Evolutionary conservation across 768 basidiomycete genomes (phyloP), one percentile per base, ranked within the genome.

Genomic region (Xerocomellus amylosporus): DNA sequence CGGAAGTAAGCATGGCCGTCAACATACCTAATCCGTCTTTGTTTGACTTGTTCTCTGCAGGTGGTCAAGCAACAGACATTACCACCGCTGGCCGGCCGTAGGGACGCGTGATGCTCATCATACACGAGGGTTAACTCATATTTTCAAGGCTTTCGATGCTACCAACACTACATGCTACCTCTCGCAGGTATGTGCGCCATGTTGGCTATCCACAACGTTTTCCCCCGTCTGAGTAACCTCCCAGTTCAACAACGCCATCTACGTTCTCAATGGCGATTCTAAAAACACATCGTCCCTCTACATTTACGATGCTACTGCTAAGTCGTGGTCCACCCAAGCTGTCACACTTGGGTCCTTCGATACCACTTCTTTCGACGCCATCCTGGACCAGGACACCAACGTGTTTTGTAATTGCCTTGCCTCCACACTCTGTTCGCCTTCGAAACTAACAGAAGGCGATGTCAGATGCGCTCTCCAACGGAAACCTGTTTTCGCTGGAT

Each of bases 361-460:
- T 78, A 79, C 83, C 5, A 69, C 77, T 2, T 80, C 82, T 19
- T 87, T 85, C 63, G 78, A 75, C 24, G 81, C 88, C 28, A 85
- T 96, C 56, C 80, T 98, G 33, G 94, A 98, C 73, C 94, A 96
- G 60, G 94, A 97, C 70, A 98, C 94, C 47, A 94, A 96, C 57
- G 84, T 87, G 55, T 87, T 97, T 73, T 94, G 87, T 88, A 69
- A 69, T 59, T 45, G 1, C 28, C 13, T 39, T 43, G 3, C 14
- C 9, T 47, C 4, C 7, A 8, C 12, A 6, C 36, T 8, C 9
- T 22, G 7, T 49, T 41, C 14, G 31, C 5, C 4, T 24, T 51
- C 45, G 46, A 31, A 36, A 55, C 55, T 60, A 8, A 65, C 28
- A 46, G 36, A 51, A 28, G 30, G 30, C 12, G 15, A 30, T n/a